Percentiles rank a stretch among this genome's conserved stretches.
These are phyloP conservation scores for Phaeophleospora eucalypticola DNA, from an alignment of 2,329 filamentous ascomycete genomes.

Conservation along the genomic window DNA sequence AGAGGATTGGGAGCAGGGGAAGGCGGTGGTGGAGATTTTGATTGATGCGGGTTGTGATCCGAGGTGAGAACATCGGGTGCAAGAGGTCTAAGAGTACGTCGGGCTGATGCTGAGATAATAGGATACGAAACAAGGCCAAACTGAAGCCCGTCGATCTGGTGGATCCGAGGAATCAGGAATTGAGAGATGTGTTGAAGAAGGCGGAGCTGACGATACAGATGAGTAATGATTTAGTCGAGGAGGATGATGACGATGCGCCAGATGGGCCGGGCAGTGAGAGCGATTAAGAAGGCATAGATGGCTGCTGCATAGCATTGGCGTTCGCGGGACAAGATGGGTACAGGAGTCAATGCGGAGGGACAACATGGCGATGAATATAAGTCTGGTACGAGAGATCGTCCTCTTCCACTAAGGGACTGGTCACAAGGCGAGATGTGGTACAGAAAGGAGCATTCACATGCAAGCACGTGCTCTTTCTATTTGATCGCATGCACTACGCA, in stretches of 20 bases:
- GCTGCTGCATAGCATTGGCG: slow-evolving; percentile 10
- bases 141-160: slow-evolving; percentile 68
- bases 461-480: too few relatives aligned
- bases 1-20: slow-evolving; percentile 61
- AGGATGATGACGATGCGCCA: slow-evolving; percentile 39
- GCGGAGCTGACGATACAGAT: slow-evolving; percentile 61
- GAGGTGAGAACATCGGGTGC: slow-evolving; percentile 32
- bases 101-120: too few relatives aligned
- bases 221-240: slow-evolving; percentile 47
- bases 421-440: too few relatives aligned
- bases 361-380: background rate
- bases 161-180: slow-evolving; percentile 63
- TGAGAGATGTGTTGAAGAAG: slow-evolving; percentile 62
- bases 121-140: slow-evolving; percentile 66
- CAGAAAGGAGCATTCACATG: too few relatives aligned
- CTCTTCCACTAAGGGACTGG: too few relatives aligned
- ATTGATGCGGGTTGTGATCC: slow-evolving; percentile 71
- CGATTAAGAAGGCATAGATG: slow-evolving; percentile 38
- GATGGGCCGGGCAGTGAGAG: slow-evolving; percentile 46
- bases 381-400: background rate
- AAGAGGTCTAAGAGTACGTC: slow-evolving; percentile 6
- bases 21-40: slow-evolving; percentile 70
- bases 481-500: too few relatives aligned
- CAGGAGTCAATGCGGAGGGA: background rate
- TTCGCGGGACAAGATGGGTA: background rate